Base-by-base conservation (phyloP, 352 stramenopile species). In the Globisporangium parvum region DNA sequence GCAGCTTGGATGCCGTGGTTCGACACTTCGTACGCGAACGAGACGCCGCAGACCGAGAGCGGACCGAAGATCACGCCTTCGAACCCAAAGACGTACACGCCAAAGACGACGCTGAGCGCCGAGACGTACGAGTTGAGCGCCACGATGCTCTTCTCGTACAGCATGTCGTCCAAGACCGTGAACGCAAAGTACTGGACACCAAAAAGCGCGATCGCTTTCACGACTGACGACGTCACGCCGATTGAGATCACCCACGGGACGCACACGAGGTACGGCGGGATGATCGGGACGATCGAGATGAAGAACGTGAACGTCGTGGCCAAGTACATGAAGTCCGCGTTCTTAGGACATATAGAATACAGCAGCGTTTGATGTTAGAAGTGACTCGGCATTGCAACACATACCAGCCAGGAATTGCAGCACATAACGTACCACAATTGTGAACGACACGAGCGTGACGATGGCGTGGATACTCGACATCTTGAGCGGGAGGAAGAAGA, bases 121-220 rank as follows among this genome's bases (percentile, higher is more conserved):
- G 85, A 93, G 6, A 95, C 82, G 48, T 95, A 95, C 49, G 85
- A 81, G 55, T 95, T 95, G 20, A 95, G 61, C 10, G 83, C 72
- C 15, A 91, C 75, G 21, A 95, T 88, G 53, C 77, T 93, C 62
- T 93, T 93, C 69, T 95, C 81, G 59, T 95, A 95, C 0, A 95
- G 69, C 79, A 93, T 91, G 58, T 93, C 82, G 55, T 95, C 85
- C 45, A 95, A 66, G 37, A 91, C 71, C 1, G 79, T 88, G 54
- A 95, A 93, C 1, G 78, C 85, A 45, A 95, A 77, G 47, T 95
- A 95, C 48, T 95, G 82, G 21, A 92, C 81, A 0, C 64, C 75
- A 62, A 95, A 91, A 0, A 95, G 71, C 20, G 79, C 70, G 46
- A 92, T 65, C 14, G 82, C 85, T 54, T 89, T 90, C 42, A 95